phyloP scores from a whole-genome alignment of 257 asterid species.

The Fraxinus americana region DNA sequence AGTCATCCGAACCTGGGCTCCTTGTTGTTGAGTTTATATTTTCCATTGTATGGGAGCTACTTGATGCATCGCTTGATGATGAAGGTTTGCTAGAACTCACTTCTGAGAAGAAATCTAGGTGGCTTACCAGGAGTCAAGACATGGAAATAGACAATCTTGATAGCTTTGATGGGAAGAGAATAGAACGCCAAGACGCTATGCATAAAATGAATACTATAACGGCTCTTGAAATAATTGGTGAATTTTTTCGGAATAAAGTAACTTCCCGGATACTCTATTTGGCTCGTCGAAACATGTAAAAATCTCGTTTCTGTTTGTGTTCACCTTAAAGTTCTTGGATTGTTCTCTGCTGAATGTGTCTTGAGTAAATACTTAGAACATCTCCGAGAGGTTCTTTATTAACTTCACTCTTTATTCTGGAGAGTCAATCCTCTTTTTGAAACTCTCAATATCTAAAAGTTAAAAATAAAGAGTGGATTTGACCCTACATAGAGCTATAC shows the following conservation, averaged over 20 bases:
- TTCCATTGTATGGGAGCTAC: conserved; percentile 77
- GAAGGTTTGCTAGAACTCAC: conserved; percentile 79
- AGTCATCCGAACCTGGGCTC: conserved; percentile 76
- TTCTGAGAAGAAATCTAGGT: conserved; percentile 76
- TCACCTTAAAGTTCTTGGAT: conserved; percentile 9
- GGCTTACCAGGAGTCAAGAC: conserved; percentile 67
- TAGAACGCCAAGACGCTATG: conserved; percentile 65
- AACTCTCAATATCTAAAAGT: background rate
- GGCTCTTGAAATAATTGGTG: conserved; percentile 88
- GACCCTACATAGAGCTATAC: background rate
- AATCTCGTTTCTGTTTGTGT: conserved; percentile 28
- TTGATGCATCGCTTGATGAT: conserved; percentile 95
- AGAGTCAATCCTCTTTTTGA: background rate
- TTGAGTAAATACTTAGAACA: background rate
- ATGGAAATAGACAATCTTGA: conserved; percentile 75
- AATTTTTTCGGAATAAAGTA: conserved; percentile 62
- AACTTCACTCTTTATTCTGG: background rate
- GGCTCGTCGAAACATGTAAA: conserved; percentile 90
- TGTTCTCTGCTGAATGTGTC: background rate
- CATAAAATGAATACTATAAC: conserved; percentile 66
- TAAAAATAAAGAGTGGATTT: background rate
- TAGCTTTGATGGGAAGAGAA: conserved; percentile 57
- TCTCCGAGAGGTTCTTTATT: background rate
- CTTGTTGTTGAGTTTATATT: conserved; percentile 68
- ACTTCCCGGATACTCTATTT: conserved; percentile 74